Evolutionary conservation across 2,329 filamentous ascomycete species (phyloP), one percentile per base, ranked within the genome.

Genomic region (Fusarium sp.): DNA sequence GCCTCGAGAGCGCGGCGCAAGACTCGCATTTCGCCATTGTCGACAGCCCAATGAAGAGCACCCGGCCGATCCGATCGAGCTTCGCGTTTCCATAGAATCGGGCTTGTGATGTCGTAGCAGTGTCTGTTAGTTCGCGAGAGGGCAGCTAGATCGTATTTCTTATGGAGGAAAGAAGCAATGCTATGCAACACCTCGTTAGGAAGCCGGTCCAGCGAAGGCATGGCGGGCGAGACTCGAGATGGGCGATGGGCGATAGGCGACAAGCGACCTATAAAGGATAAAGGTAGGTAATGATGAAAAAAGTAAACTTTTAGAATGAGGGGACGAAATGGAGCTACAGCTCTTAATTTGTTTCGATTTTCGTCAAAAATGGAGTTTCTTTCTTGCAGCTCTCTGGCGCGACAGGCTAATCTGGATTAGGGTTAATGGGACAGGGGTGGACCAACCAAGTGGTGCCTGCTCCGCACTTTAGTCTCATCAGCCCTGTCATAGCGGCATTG

Each of bases 161-260:
- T 74, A 50, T 65, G 50, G 19, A 74, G 54, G 50, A 67, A 68
- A 15, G 60, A 70, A 49, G 69, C 70, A 52, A 74, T 73, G 44
- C 34, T 55, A 36, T 73, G 65, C 21, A 74, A 47, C 21, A 74
- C 72, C 59, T 74, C 76, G 39, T 76, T 76, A 6, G 66, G 75
- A 24, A 75, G 68, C 56, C 74, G 71, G 50, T 74, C 73, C 59
- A 76, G 69, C 59, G 74, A 75, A 54, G 72, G 63, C 66, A 74
- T 75, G 53, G 62, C 65, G 49, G 55, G 71, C 36, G 56, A 62
- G 44, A 51, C 28, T 12, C 11, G 4, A 7, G 7, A 14, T 15
- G 17, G 10, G 20, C 6, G 20, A 34, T 23, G 36, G 28, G 40
- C 32, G 15, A 36, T 62, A 62, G 53, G 54, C 62, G 65, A 59